Base-by-base conservation (phyloP, 1,139 yeast genomes). In the Ogataea hybrid region DNA sequence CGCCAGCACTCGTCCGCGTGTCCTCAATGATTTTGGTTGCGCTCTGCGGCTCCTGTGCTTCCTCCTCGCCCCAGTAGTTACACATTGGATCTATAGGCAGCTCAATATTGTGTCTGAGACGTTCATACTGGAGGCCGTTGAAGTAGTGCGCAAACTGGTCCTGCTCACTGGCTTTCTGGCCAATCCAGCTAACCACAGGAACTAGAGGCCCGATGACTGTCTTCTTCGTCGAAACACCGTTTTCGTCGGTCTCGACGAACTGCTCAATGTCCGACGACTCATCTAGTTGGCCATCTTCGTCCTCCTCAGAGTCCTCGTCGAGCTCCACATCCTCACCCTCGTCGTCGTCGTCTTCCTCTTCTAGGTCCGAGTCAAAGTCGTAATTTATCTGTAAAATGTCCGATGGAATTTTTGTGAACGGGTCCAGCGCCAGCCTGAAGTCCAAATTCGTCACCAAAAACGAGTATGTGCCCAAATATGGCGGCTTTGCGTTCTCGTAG, bases 401-500 rank as follows among this genome's bases (percentile, higher is more conserved):
- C 46, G 25, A 63, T 46, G 6, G 68, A 56, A 52, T 63, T 61
- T 55, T 67, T 12, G 55, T 47, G 44, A 73, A 75, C 0, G 90
- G 90, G 42, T 73, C 56, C 4, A 61, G 39, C 39, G 68, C 46
- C 6, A 52, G 21, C 6, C 36, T 33, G 8, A 36, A 35, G 1
- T 33, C 29, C 7, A 48, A 23, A 28, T 46, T 50, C 2, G 30
- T 12, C 7, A 47, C 34, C 2, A 52, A 43, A 49, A 70, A 68
- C 3, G 81, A 70, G 47, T 69, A 86, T 0, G 97, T 84, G 1
- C 97, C 97, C 20, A 77, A 71, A 60, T 83, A 90, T 0, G 96
- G 90, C 0, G 95, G 90, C 51, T 86, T 76, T 3, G 78, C 69
- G 54, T 88, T 89, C 56, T 89, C 97, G 52, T 85, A 85, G 59